These are phyloP conservation scores for Cucumis cinereus DNA, from an alignment of 306 rosid genomes.

Conservation along the genomic window DNA sequence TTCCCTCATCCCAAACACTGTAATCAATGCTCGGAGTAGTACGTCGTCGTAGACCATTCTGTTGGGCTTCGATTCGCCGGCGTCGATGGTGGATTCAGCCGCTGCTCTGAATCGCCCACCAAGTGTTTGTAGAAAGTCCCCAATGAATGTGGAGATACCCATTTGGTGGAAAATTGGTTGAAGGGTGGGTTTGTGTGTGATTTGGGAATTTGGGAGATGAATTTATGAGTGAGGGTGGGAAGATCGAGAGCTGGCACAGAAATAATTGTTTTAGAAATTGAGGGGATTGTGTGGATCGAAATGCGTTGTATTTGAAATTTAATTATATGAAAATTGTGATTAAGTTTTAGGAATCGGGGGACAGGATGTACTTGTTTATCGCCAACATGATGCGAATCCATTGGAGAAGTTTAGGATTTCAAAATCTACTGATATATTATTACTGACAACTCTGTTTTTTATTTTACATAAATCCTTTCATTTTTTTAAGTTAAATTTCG, in stretches of 20 bases:
- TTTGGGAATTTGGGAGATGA: background rate
- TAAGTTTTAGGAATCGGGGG: conserved; percentile 1
- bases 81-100: conserved; percentile 8
- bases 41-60: background rate
- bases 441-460: background rate
- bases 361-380: background rate
- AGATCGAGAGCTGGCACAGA: background rate
- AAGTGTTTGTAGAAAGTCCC: conserved; percentile 43
- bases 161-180: background rate
- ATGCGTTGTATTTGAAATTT: background rate
- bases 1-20: conserved; percentile 75
- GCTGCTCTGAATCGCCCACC: background rate
- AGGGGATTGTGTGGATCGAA: background rate
- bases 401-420: background rate
- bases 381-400: background rate
- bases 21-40: conserved; percentile 49
- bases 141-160: conserved; percentile 29
- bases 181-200: no score
- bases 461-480: no score
- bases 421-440: background rate
- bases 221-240: background rate
- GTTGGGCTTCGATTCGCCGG: background rate
- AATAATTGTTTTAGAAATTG: background rate
- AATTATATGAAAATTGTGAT: background rate
- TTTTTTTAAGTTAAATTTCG: no score